These are phyloP conservation scores for Hypoxylon sp. DNA, from an alignment of 2,329 filamentous ascomycete genomes.

Conservation along the genomic window DNA sequence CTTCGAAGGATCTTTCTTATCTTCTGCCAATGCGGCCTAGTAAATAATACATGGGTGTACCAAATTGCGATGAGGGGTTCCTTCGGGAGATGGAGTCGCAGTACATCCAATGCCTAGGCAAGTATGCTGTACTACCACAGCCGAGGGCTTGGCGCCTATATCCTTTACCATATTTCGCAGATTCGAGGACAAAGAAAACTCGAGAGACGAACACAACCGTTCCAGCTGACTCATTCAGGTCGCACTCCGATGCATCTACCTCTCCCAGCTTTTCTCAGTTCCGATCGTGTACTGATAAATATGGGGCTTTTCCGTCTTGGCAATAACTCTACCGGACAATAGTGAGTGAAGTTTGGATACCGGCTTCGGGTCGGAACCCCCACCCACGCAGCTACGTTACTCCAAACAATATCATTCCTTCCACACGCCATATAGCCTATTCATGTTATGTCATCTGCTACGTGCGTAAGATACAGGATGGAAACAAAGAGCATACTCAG, in stretches of 20 bases:
- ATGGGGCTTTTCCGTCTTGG: slow-evolving; percentile 21
- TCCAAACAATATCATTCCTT: neutral
- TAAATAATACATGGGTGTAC: neutral
- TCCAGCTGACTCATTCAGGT: neutral
- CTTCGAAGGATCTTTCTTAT: neutral
- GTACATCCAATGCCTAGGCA: neutral
- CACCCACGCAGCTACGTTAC: neutral
- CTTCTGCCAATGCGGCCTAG: neutral
- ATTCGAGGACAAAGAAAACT: neutral
- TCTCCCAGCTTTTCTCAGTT: neutral
- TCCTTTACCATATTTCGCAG: neutral
- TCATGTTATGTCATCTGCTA: neutral
- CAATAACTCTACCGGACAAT: neutral
- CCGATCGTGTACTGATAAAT: neutral
- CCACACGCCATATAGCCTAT: slow-evolving; percentile 1
- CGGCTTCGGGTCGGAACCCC: neutral
- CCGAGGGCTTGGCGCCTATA: neutral
- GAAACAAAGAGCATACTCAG: neutral
- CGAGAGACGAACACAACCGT: neutral
- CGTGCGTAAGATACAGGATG: neutral
- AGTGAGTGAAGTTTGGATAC: neutral
- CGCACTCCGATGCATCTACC: neutral
- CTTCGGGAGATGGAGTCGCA: slow-evolving; percentile 14
- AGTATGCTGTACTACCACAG: neutral
- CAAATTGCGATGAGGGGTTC: slow-evolving; percentile 16